Evolutionary conservation across 805 yeast genomes (phyloP), one percentile per base, ranked within the genome.

Genomic region (Torulaspora maleeae): DNA sequence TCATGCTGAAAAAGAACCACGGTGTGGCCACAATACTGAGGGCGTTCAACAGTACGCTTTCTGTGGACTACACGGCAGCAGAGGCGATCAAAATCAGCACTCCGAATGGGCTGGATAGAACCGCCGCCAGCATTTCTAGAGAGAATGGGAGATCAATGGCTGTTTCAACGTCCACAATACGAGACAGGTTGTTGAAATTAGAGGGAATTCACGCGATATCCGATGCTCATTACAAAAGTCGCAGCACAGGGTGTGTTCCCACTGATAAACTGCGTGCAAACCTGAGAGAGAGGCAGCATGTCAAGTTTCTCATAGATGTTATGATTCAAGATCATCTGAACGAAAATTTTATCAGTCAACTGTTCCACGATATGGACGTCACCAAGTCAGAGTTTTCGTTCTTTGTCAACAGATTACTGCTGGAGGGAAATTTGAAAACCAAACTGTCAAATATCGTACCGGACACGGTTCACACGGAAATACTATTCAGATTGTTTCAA

Each of bases 21-120:
- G 25, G 35, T 36, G 40, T 36, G 17, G 35, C 41, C 10, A 32
- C 29, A 24, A 38, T 48, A 27, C 35, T 48, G 12, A 48, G 42
- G 33, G 51, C 41, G 13, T 46, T 45, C 41, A 45, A 37, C 40
- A 52, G 54, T 35, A 44, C 51, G 28, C 36, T 52, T 12, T 32
- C 50, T 10, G 16, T 48, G 25, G 50, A 43, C 8, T 43, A 47
- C 25, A 11, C 40, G 17, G 35, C 45, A 11, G 43, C 43, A 22
- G 42, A 38, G 13, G 42, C 47, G 17, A 24, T 40, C 10, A 34
- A 27, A 28, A 19, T 36, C 9, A 40, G 30, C 27, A 27, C 41
- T 24, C 29, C 45, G n/a, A 4, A 20, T 15, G 30, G 4, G 19
- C 6, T 36, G 11, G 44, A 39, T 17, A 25, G 30, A 10, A 20